These are phyloP conservation scores for Aureobasidium uvarum DNA, from an alignment of 2,329 filamentous ascomycete species.

Conservation along the genomic window DNA sequence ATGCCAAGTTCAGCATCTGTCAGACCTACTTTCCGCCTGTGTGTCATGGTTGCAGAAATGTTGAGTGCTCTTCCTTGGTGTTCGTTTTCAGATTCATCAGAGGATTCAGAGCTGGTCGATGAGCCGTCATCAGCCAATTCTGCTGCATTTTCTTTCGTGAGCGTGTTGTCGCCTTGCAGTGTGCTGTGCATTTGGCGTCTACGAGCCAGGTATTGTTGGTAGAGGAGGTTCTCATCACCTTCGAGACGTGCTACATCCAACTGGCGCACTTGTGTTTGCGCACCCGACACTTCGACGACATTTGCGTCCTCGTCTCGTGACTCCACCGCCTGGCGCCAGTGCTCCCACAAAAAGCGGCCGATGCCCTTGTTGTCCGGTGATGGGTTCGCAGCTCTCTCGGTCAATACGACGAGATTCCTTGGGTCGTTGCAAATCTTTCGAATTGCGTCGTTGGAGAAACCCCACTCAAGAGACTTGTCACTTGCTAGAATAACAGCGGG, in stretches of 20 bases:
- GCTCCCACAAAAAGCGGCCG: constrained; percentile 71
- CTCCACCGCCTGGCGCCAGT: constrained; percentile 39
- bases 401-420: constrained; percentile 82
- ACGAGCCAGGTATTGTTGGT: constrained; percentile 89
- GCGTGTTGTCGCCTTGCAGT: constrained; percentile 65
- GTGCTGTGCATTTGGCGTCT: constrained; percentile 84
- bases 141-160: constrained; percentile 68
- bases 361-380: constrained; percentile 52
- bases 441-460: constrained; percentile 81
- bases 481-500: constrained; percentile 84
- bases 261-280: constrained; percentile 2
- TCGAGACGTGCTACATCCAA: constrained; percentile 58
- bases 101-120: constrained; percentile 80
- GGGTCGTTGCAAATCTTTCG: constrained; percentile 70
- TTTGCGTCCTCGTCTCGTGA: constrained; percentile 18
- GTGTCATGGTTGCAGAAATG: constrained; percentile 78
- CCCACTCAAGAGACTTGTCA: constrained; percentile 89
- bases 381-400: constrained; percentile 63
- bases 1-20: constrained; percentile 89
- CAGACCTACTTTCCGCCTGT: constrained; percentile 82
- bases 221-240: constrained; percentile 72
- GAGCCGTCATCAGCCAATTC: constrained; percentile 60
- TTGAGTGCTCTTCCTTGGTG: constrained; percentile 91
- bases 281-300: constrained; percentile 15
- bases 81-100: constrained; percentile 84